Conservation (phyloP, 2,329 filamentous ascomycete species). For the Fusarium praegraminearum region DNA sequence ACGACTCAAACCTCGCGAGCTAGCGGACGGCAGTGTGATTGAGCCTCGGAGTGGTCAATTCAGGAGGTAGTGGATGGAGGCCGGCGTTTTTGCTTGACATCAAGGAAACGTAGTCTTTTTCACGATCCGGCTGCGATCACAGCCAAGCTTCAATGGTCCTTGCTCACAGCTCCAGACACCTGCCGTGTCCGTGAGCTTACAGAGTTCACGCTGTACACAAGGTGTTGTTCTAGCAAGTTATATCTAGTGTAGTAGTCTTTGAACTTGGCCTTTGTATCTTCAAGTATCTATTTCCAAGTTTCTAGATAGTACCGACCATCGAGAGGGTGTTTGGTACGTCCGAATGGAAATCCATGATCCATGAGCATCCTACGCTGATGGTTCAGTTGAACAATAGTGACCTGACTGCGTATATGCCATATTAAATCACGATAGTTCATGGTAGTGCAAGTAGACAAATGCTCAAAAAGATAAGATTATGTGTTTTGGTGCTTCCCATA, state of each 20-base stretch:
- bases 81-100: slow-evolving; percentile 3
- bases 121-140: neutral
- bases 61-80: neutral
- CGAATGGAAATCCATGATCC: too few species aligned
- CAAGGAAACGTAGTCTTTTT: neutral
- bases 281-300: slow-evolving; percentile 3
- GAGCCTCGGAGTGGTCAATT: neutral
- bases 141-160: neutral
- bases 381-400: neutral
- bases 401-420: neutral
- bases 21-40: neutral
- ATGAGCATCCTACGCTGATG: neutral
- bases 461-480: neutral
- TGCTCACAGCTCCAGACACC: neutral
- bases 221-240: slow-evolving; percentile 5
- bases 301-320: neutral
- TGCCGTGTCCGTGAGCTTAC: neutral
- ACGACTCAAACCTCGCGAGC: neutral
- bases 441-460: neutral
- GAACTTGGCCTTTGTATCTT: slow-evolving; percentile 5
- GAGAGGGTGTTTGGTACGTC: neutral
- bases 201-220: neutral
- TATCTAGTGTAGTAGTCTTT: neutral
- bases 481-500: too few species aligned
- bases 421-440: neutral